A percentile compares a stretch with the other conserved stretches of the same genome.
phyloP scores from a whole-genome alignment of 306 rosid genomes.

The Malus sieversii region DNA sequence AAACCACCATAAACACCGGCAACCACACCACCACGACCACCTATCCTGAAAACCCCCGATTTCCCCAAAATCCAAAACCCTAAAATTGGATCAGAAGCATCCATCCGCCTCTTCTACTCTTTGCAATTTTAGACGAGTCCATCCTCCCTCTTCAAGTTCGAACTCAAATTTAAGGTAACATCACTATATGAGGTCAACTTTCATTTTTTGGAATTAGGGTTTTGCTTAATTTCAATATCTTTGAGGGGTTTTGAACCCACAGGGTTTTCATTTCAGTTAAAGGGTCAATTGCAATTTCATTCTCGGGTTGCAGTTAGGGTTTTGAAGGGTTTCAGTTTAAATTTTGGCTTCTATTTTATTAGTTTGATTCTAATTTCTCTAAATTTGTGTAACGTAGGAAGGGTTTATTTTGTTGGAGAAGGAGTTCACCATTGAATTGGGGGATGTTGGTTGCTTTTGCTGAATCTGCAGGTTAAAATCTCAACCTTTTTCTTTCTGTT shows the following conservation, averaged over 20 bases:
- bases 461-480: neutral
- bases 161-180: neutral
- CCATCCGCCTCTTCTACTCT: neutral
- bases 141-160: neutral
- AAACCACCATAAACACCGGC: neutral
- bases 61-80: neutral
- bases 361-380: neutral
- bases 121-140: neutral
- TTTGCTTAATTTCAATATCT: neutral
- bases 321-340: neutral
- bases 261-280: neutral
- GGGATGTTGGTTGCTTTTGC: neutral
- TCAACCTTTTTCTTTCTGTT: neutral
- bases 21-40: neutral
- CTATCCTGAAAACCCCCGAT: neutral
- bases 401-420: neutral
- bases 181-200: neutral
- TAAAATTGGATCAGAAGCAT: neutral
- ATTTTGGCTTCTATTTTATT: neutral
- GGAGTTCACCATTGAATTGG: neutral
- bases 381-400: neutral
- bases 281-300: neutral
- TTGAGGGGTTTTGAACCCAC: neutral
- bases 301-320: neutral
- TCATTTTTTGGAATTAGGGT: neutral